Evolutionary conservation across 2,329 filamentous ascomycete genomes (phyloP), one percentile per base, ranked within the genome.

Genomic region (Periconia digitata): DNA sequence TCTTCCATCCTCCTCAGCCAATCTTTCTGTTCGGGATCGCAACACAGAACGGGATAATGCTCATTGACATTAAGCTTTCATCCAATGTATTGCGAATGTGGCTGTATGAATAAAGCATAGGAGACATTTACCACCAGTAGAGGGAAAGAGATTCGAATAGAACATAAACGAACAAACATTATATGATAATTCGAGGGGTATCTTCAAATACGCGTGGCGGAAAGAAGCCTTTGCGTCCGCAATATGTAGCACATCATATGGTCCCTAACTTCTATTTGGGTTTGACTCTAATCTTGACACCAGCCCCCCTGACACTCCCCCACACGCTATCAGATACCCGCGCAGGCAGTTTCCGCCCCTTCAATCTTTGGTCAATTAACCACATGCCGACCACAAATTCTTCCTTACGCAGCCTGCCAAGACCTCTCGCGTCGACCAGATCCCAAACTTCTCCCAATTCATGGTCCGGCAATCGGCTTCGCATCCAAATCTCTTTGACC

Each of bases 311-410:
- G 5, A 80, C 87, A 60, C 87, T 90, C 23, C 78, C 79, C 89
- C 89, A 94, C 5, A 92, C 86, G 61, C 86, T 90, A 42, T 86
- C 83, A 43, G 80, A 80, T 8, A 92, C 86, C 60, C 80, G 82
- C 13, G 80, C 74, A 0, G 90, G 89, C 17, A 92, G 76, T 75
- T 94, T 94, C 50, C 89, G 76, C 1, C 89, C 90, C 56, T 87
- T 84, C n/a, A 94, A 73, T 50, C 87, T 76, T 76, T 92, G 88
- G 67, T 94, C 89, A 29, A 94, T 82, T 41, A 94, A 72, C 88
- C 89, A 94, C 74, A 90, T 79, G 8, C 89, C 89, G 1, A 92
- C 88, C 0, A 94, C 86, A 67, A 94, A 94, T 72, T 91, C 86
- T 46, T 85, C 79, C 60, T 82, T 81, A 47, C 74, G 76, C 45